These are phyloP conservation scores for Aspergillus cejpii DNA, from an alignment of 2,329 filamentous ascomycete genomes.

Conservation along the genomic window DNA sequence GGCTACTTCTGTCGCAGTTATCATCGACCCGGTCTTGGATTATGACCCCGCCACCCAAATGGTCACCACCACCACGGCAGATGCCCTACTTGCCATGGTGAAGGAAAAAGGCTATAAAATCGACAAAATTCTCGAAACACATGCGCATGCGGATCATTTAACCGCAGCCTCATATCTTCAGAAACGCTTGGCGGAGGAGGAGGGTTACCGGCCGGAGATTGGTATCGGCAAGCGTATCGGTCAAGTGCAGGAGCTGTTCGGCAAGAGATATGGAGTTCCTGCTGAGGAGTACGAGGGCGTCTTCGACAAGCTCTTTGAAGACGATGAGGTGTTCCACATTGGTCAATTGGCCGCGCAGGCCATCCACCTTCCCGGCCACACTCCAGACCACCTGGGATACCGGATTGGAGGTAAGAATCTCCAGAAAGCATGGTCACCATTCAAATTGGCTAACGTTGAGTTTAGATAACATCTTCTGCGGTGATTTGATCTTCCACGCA, in stretches of 20 bases:
- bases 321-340: conserved; percentile 51
- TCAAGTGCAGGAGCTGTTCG: conserved; percentile 50
- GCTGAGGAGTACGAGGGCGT: conserved; percentile 41
- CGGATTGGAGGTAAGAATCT: conserved; percentile 42
- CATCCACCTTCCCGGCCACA: conserved; percentile 57
- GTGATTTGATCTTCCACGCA: conserved; percentile 49
- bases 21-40: conserved; percentile 59
- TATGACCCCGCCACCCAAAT: conserved; percentile 43
- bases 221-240: conserved; percentile 54
- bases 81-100: conserved; percentile 45
- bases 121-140: conserved; percentile 54
- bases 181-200: conserved; percentile 32
- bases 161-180: conserved; percentile 56
- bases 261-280: conserved; percentile 45
- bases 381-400: conserved; percentile 58
- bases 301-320: conserved; percentile 51
- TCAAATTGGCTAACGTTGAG: background rate
- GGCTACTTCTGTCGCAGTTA: conserved; percentile 43
- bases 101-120: conserved; percentile 45
- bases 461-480: conserved; percentile 47
- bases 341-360: conserved; percentile 46
- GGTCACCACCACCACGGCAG: conserved; percentile 49
- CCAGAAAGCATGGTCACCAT: background rate
- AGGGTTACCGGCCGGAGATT: conserved; percentile 41
- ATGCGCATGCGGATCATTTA: conserved; percentile 49